Evolutionary conservation across 2,329 filamentous ascomycete species (phyloP).

Genomic region (Cytospora piceae): DNA sequence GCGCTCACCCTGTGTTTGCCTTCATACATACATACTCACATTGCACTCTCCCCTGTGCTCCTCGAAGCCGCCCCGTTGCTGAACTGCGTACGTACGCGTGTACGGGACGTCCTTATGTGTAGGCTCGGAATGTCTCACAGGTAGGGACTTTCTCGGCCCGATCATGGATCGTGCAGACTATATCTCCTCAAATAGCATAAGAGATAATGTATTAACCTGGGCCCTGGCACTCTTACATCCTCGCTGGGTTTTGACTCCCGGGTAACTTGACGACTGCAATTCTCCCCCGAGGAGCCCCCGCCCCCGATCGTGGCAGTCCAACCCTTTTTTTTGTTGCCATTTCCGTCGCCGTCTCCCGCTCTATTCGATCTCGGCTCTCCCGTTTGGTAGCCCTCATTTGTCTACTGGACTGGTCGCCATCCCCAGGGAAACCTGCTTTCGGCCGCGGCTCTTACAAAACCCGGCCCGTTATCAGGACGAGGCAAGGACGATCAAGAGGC

Average conservation of each 20-base stretch:
- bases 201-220: background rate
- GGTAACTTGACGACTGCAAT: background rate
- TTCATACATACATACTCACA: background rate
- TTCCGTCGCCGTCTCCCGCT: background rate
- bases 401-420: conserved; percentile 5
- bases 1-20: conserved; percentile 1
- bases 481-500: conserved; percentile 10
- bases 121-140: conserved; percentile 18
- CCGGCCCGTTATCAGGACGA: background rate
- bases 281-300: no score
- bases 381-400: conserved; percentile 8
- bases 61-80: conserved; percentile 11
- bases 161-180: background rate
- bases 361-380: background rate
- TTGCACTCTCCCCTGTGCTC: background rate
- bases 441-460: conserved; percentile 1
- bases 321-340: background rate
- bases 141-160: conserved; percentile 12
- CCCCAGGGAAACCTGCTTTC: conserved; percentile 5
- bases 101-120: conserved; percentile 13
- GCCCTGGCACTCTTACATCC: background rate
- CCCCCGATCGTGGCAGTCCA: background rate
- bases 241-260: background rate
- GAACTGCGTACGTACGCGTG: conserved; percentile 6
- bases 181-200: background rate